Conservation (phyloP, 495 filamentous ascomycete genomes). For the Penicillium nucicola region DNA sequence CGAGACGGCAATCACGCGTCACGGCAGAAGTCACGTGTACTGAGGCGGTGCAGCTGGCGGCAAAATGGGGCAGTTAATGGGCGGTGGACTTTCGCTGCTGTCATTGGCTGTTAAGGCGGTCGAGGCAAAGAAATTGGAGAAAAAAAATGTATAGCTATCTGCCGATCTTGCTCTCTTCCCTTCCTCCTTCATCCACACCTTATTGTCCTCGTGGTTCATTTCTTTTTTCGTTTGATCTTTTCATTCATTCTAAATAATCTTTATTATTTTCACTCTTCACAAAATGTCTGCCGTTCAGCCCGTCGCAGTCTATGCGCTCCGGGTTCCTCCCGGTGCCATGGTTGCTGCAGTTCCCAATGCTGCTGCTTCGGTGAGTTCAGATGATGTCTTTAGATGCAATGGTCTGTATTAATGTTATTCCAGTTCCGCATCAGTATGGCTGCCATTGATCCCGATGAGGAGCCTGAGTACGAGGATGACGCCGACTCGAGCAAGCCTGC, state of each 20-base stretch:
- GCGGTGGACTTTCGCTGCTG: slow-evolving; percentile 17
- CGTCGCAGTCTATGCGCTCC: slow-evolving; percentile 84
- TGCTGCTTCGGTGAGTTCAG: slow-evolving; percentile 72
- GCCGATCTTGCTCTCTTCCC: slow-evolving; percentile 19
- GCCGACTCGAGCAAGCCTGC: slow-evolving; percentile 57
- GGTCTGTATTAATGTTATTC: slow-evolving; percentile 5
- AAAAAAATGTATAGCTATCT: slow-evolving; percentile 24
- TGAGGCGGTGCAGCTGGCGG: slow-evolving; percentile 18
- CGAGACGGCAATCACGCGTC: slow-evolving; percentile 20
- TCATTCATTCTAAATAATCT: slow-evolving; percentile 1
- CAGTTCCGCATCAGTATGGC: slow-evolving; percentile 98
- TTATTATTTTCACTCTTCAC: neutral
- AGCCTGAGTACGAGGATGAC: slow-evolving; percentile 61
- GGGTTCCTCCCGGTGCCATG: slow-evolving; percentile 75
- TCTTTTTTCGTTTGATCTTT: slow-evolving; percentile 14
- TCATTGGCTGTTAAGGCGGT: slow-evolving; percentile 13
- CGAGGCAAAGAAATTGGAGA: slow-evolving; percentile 23
- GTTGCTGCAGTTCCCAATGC: slow-evolving; percentile 71
- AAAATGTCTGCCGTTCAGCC: slow-evolving; percentile 61
- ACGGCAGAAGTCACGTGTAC: slow-evolving; percentile 15
- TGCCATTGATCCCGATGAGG: slow-evolving; percentile 85
- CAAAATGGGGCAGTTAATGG: slow-evolving; percentile 11
- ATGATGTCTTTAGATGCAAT: slow-evolving; percentile 12
- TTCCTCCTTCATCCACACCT: slow-evolving; percentile 20
- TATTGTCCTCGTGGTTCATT: slow-evolving; percentile 26